Percentiles rank a stretch among this genome's conserved stretches.
Evolutionary conservation across 805 yeast genomes (phyloP).

Genomic region (Lipomyces spencermartinsiae): DNA sequence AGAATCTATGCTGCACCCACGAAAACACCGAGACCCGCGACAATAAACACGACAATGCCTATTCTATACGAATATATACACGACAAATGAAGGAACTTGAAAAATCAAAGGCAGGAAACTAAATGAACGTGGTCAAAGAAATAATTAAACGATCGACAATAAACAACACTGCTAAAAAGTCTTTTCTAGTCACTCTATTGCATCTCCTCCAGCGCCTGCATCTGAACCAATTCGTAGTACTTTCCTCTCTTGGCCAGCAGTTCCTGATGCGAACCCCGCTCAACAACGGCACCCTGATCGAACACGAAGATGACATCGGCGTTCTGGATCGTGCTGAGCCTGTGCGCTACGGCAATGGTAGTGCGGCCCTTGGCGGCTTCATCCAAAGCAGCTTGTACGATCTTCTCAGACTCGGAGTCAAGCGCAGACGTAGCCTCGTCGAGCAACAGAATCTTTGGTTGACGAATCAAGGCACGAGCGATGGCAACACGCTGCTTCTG

Average conservation of each 20-base stretch:
- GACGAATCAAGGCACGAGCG: slow-evolving; percentile 65
- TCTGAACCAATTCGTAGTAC: slow-evolving; percentile 50
- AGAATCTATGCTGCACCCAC: neutral
- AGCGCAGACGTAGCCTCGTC: slow-evolving; percentile 66
- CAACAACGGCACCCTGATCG: slow-evolving; percentile 60
- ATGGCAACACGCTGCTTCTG: slow-evolving; percentile 70
- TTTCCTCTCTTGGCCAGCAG: slow-evolving; percentile 49
- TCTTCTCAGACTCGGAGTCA: slow-evolving; percentile 66
- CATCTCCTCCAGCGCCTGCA: slow-evolving; percentile 54
- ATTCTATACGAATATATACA: neutral
- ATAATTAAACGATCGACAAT: neutral
- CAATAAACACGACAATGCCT: no score
- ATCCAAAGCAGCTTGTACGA: slow-evolving; percentile 66
- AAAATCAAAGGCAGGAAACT: neutral
- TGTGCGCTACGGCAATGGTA: slow-evolving; percentile 75
- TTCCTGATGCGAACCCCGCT: slow-evolving; percentile 55
- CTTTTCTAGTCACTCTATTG: slow-evolving; percentile 35
- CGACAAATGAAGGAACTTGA: neutral
- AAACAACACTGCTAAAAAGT: neutral
- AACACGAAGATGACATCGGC: slow-evolving; percentile 61
- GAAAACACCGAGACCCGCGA: neutral
- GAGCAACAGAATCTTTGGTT: slow-evolving; percentile 61
- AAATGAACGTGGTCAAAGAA: neutral
- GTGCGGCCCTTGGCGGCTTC: slow-evolving; percentile 68
- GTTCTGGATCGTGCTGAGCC: slow-evolving; percentile 64